These are phyloP conservation scores for Xylariales sp. DNA, from an alignment of 2,329 filamentous ascomycete genomes.

Conservation along the genomic window DNA sequence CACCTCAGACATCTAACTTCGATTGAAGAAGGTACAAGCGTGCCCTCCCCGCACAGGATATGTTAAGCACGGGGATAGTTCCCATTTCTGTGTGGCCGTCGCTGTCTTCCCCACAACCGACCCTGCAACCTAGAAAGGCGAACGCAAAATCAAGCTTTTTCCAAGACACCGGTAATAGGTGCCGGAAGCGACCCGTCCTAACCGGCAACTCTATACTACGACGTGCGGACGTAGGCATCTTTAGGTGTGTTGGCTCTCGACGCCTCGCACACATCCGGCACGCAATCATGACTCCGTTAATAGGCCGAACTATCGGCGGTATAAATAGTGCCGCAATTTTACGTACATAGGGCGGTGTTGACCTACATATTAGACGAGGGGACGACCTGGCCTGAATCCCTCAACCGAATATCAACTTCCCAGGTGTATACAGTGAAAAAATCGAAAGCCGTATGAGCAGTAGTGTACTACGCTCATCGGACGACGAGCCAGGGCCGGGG, in stretches of 20 bases:
- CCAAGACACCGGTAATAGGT: conserved; percentile 33
- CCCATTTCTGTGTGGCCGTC: conserved; percentile 10
- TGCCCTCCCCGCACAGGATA: conserved; percentile 20
- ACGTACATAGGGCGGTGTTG: conserved; percentile 2
- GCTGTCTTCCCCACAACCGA: conserved; percentile 7
- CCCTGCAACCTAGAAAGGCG: conserved; percentile 7
- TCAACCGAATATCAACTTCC: not conserved
- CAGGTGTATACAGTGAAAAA: conserved; percentile 10
- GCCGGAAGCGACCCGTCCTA: conserved; percentile 27
- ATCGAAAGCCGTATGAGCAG: not conserved
- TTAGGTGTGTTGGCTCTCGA: not conserved
- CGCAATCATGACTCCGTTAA: not conserved
- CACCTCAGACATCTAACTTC: conserved; percentile 29
- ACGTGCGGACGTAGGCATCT: not conserved
- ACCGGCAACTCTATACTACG: conserved; percentile 15
- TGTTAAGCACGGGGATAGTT: conserved; percentile 26
- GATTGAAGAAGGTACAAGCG: conserved; percentile 36
- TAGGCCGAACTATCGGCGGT: not conserved
- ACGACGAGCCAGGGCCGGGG: conserved; percentile 12
- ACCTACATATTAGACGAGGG: not conserved
- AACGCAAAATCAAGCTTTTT: conserved; percentile 37
- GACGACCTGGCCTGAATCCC: conserved; percentile 11
- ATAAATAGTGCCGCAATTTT: not conserved
- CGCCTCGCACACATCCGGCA: not conserved
- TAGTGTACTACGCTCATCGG: conserved; percentile 10